Percentiles rank a stretch among this genome's conserved stretches.
Conservation (phyloP, 768 basidiomycete species). For the Lactarius akahatsu region DNA sequence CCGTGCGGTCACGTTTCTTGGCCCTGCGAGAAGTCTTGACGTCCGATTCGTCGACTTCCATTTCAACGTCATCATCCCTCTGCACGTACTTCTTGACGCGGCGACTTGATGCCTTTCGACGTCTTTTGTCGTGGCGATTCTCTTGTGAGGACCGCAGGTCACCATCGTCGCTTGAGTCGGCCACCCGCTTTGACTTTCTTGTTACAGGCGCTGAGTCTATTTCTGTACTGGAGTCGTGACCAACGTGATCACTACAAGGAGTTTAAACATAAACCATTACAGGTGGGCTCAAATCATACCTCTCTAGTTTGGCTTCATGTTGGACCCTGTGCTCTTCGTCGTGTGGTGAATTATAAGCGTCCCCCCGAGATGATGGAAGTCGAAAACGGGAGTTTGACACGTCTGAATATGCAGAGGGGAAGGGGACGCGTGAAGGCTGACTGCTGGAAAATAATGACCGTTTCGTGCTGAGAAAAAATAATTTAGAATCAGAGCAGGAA, state of each 20-base stretch:
- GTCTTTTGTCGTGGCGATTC: conserved; percentile 27
- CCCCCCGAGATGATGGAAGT: neutral
- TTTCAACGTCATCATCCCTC: conserved; percentile 37
- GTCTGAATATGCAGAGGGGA: conserved; percentile 5
- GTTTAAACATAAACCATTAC: neutral
- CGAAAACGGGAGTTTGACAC: conserved; percentile 6
- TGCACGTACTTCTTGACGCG: conserved; percentile 17
- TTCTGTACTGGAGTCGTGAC: conserved; percentile 13
- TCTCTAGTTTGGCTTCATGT: conserved; percentile 1
- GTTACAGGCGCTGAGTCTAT: conserved; percentile 11
- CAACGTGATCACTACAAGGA: conserved; percentile 4
- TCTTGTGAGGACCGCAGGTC: conserved; percentile 25
- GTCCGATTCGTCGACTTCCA: conserved; percentile 46
- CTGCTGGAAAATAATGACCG: conserved; percentile 1
- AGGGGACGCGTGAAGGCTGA: conserved; percentile 3
- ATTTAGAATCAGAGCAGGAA: neutral
- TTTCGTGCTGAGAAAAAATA: conserved; percentile 3
- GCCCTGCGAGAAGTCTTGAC: conserved; percentile 41
- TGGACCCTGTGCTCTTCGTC: conserved; percentile 5
- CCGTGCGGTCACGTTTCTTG: conserved; percentile 74
- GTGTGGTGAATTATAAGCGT: neutral
- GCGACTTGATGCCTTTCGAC: conserved; percentile 28
- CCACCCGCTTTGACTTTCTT: conserved; percentile 26
- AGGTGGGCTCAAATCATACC: neutral
- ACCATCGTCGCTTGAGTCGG: conserved; percentile 28